Base-by-base conservation (phyloP, 106 monocot species). In the Apostasia shenzhenica region DNA sequence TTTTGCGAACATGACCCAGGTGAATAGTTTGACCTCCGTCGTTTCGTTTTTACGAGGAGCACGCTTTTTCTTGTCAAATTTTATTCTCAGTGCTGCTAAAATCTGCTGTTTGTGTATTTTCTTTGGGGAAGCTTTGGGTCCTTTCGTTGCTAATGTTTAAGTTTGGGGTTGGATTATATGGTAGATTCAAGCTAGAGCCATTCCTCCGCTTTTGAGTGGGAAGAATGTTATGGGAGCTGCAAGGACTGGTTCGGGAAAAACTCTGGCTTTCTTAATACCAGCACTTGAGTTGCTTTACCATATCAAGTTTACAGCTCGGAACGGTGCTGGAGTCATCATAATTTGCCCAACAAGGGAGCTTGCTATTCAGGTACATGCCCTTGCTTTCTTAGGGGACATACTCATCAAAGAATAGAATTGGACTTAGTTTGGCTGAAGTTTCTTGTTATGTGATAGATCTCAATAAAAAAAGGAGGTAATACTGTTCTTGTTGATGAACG, bases 321-420 rank as follows among this genome's bases (percentile, higher is more conserved):
- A 93, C 67, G 97, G 97, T 57, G 79, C 90, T 69, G 89, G 84
- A 67, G 87, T 85, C 1, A 76, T 99, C 52, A 70, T 99, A 54
- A 89, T 99, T 50, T 89, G 93, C 62, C 97, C 97, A 39, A 99
- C 97, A 41, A 83, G 97, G 57, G 97, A 99, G 69, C 97, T 99
- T 73, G 97, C 93, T 38, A 87, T 99, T 61, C 90, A 93, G 67
- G 97, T 87, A 70, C 37, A 59, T n/a, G n/a, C 59, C 45, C 42
- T 69, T 65, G 12, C 4, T 37, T 48, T 62, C 8, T 4, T 0
- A 26, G 1, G 4, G 3, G 63, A 46, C 42, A 8, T 42, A 0
- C 4, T 44, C 45, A 46, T 8, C 26, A 26, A 26, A 26, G 26
- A 26, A 26, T 26, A 26, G 26, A 26, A 26, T 26, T 26, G 26